Base-by-base conservation (phyloP, 345 rosid genomes). In the Turnera subulata region DNA sequence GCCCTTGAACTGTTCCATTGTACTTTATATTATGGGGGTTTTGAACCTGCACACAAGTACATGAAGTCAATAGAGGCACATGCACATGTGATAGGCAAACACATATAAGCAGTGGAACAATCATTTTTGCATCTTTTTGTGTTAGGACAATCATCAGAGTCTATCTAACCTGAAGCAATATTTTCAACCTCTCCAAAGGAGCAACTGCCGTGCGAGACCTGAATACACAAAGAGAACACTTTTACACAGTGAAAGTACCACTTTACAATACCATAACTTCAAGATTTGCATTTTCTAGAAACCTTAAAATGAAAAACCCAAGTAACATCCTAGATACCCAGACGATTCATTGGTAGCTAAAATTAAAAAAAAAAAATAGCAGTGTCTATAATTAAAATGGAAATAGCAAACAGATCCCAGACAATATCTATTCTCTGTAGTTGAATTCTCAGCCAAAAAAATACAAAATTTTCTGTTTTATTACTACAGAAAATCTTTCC, bases 131-230 rank as follows among this genome's bases (percentile, higher is more conserved):
- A n/a, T n/a, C 14, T 40, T 19, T 1, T 29, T 29, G 5, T 29
- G 35, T 3, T 3, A 29, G 8, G 35, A 4, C 35, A 29, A 29
- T 3, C 5, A 3, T 29, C 35, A 29, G n/a, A 1, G 14, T 0
- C 25, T 24, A 65, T 50, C 53, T 44, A 50, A 65, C 63, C 97
- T 93, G 99, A 39, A 93, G 88, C 61, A 93, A 76, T 55, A 93
- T 93, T 76, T 93, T 90, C 76, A 93, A 62, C 68, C 99, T 84
- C 65, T 93, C 96, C 70, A 93, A 62, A 11, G 99, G 99, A 55
- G 97, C 97, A 71, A 90, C 99, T 15, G 96, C 97, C 38, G 97
- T 89, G 52, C 99, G 84, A 39, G 96, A 90, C 76, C 99, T 85
- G 77, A 71, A 61, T 29, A 29, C 35, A 8, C 35, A 8, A 29